Evolutionary conservation across 2,329 filamentous ascomycete genomes (phyloP).

Genomic region (Calonectria hongkongensis): DNA sequence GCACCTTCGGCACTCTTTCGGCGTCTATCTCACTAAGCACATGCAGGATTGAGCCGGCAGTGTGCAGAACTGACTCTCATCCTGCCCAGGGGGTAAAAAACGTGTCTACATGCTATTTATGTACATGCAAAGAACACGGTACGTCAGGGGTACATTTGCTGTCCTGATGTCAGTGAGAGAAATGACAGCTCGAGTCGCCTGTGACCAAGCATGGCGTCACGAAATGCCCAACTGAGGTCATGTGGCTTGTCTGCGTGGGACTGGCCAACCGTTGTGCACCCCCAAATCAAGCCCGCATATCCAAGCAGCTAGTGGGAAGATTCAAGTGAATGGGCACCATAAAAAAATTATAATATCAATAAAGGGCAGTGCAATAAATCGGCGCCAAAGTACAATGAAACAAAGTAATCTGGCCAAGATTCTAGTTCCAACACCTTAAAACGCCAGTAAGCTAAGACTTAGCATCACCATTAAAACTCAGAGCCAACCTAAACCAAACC

Average conservation of each 20-base stretch:
- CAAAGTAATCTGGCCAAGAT: not conserved
- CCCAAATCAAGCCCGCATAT: slow-evolving; percentile 18
- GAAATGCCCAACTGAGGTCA: slow-evolving; percentile 54
- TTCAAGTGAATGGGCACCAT: not conserved
- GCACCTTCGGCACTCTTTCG: slow-evolving; percentile 33
- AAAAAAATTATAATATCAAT: not conserved
- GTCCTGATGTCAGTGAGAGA: slow-evolving; percentile 39
- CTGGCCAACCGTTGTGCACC: slow-evolving; percentile 32
- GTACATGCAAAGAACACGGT: slow-evolving; percentile 37
- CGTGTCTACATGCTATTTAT: slow-evolving; percentile 30
- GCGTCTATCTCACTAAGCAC: slow-evolving; percentile 42
- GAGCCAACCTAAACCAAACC: not conserved
- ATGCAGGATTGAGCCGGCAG: slow-evolving; percentile 32
- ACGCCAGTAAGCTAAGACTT: not conserved
- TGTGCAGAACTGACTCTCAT: slow-evolving; percentile 19
- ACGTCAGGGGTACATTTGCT: slow-evolving; percentile 39
- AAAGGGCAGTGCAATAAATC: not conserved
- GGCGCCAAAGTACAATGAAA: not conserved
- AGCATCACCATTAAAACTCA: not conserved
- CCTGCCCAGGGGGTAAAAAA: not conserved
- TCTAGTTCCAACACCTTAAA: not conserved
- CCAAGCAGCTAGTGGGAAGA: not conserved
- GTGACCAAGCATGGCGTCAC: slow-evolving; percentile 55
- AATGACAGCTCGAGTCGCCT: slow-evolving; percentile 45
- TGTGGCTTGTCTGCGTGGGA: slow-evolving; percentile 45